Evolutionary conservation across 2,329 filamentous ascomycete species (phyloP).

Genomic region (Aspergillus ochraceoroseus): DNA sequence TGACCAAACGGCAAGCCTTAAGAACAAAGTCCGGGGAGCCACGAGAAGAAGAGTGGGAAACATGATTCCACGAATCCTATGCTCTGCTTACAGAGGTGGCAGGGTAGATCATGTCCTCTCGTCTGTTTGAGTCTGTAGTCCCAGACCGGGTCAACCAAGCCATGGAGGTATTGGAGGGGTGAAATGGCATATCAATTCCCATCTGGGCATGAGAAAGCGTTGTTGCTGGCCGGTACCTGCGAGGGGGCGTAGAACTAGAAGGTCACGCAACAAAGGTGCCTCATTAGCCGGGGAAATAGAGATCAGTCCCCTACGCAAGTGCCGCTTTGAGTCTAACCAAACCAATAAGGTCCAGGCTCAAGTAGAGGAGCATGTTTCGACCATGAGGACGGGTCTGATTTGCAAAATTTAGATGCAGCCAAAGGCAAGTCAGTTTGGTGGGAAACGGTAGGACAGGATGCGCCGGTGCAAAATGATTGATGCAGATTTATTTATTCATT

Average conservation of each 20-base stretch:
- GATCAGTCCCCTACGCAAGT: constrained; percentile 2
- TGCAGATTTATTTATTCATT: constrained; percentile 12
- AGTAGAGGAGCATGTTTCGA: constrained; percentile 6
- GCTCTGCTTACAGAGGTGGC: background rate
- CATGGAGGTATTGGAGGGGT: constrained; percentile 6
- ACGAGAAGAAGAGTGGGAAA: constrained; percentile 15
- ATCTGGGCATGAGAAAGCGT: constrained; percentile 9
- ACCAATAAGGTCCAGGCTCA: too few species aligned
- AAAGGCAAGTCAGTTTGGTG: constrained; percentile 5
- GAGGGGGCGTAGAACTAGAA: constrained; percentile 1
- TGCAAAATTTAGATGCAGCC: constrained; percentile 3
- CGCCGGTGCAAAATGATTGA: constrained; percentile 60
- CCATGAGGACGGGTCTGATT: background rate
- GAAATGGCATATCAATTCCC: constrained; percentile 11
- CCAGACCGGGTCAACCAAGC: too few species aligned
- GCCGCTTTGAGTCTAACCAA: background rate
- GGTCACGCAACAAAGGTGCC: constrained; percentile 6
- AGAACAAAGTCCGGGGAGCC: constrained; percentile 11
- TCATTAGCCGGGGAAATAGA: constrained; percentile 5
- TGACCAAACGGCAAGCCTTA: constrained; percentile 3
- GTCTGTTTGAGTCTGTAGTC: too few species aligned
- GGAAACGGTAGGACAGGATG: constrained; percentile 50
- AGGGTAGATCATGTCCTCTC: too few species aligned
- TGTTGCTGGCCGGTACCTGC: constrained; percentile 1
- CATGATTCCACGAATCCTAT: constrained; percentile 25